These are phyloP conservation scores for Microdochium paspali DNA, from an alignment of 2,329 filamentous ascomycete genomes.

Conservation along the genomic window DNA sequence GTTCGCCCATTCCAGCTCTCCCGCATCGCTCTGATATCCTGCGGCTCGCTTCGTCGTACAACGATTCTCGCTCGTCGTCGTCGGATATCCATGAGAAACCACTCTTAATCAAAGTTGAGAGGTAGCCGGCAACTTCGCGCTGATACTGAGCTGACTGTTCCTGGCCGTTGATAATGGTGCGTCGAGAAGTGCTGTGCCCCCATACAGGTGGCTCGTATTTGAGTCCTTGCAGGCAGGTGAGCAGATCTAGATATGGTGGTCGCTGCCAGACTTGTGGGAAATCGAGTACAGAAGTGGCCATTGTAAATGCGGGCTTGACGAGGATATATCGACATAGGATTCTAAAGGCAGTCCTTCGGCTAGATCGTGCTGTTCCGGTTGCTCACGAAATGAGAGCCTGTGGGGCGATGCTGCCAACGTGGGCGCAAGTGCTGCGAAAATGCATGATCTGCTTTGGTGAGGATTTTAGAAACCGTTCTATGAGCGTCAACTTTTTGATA, in stretches of 20 bases:
- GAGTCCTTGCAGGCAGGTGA: slow-evolving; percentile 57
- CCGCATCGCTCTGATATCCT: slow-evolving; percentile 82
- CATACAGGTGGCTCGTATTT: slow-evolving; percentile 60
- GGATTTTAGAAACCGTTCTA: too few relatives aligned
- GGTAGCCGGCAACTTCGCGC: slow-evolving; percentile 51
- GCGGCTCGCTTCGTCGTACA: slow-evolving; percentile 73
- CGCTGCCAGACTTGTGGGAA: slow-evolving; percentile 77
- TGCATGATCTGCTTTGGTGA: too few relatives aligned
- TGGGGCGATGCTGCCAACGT: too few relatives aligned
- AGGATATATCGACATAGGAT: too few relatives aligned
- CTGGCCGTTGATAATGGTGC: slow-evolving; percentile 30
- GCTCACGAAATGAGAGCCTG: too few relatives aligned
- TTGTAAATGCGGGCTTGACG: slow-evolving; percentile 6
- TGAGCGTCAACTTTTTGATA: too few relatives aligned
- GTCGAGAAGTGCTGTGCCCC: slow-evolving; percentile 37
- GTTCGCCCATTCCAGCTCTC: slow-evolving; percentile 54
- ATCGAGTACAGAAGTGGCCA: slow-evolving; percentile 37
- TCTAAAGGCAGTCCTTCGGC: too few relatives aligned
- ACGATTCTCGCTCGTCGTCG: slow-evolving; percentile 53
- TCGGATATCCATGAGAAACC: slow-evolving; percentile 58
- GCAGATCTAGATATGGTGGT: slow-evolving; percentile 55
- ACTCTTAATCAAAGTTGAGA: slow-evolving; percentile 60
- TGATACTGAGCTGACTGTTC: slow-evolving; percentile 32
- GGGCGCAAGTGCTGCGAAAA: too few relatives aligned
- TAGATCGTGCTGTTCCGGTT: too few relatives aligned